Evolutionary conservation across 305 asterid species (phyloP).

Genomic region (Fraxinus floribunda): DNA sequence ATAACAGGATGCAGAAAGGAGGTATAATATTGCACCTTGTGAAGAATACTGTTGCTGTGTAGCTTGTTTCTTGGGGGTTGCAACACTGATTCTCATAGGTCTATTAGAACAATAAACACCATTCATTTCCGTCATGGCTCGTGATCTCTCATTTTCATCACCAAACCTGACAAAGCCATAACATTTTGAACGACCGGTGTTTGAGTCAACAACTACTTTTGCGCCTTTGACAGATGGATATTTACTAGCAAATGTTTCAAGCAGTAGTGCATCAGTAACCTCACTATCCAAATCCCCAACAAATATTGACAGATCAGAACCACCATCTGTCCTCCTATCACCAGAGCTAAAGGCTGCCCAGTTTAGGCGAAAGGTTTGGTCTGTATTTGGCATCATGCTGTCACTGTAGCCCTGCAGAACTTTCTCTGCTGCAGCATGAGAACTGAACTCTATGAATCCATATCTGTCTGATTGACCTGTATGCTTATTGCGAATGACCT

Average conservation of each 20-base stretch:
- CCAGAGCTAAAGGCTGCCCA: slow-evolving; percentile 97
- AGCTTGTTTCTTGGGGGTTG: slow-evolving; percentile 85
- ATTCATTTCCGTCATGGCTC: slow-evolving; percentile 92
- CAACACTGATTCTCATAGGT: slow-evolving; percentile 88
- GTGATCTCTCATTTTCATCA: slow-evolving; percentile 81
- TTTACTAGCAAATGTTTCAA: slow-evolving; percentile 81
- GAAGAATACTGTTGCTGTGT: slow-evolving; percentile 72
- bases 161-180: slow-evolving; percentile 96
- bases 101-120: slow-evolving; percentile 86
- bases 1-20: slow-evolving; percentile 12
- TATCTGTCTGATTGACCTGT: slow-evolving; percentile 96
- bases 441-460: slow-evolving; percentile 80
- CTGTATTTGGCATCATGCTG: slow-evolving; percentile 77
- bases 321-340: slow-evolving; percentile 75
- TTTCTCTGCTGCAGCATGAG: slow-evolving; percentile 82
- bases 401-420: slow-evolving; percentile 74
- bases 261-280: slow-evolving; percentile 80
- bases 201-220: slow-evolving; percentile 88
- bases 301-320: slow-evolving; percentile 85
- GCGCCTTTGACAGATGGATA: slow-evolving; percentile 89
- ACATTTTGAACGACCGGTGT: slow-evolving; percentile 87
- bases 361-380: slow-evolving; percentile 84
- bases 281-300: slow-evolving; percentile 95
- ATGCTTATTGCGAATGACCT: slow-evolving; percentile 94
- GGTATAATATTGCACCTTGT: slow-evolving; percentile 52